phyloP scores from a whole-genome alignment of 1,284 basidiomycete species.

The Golubevia pallescens region DNA sequence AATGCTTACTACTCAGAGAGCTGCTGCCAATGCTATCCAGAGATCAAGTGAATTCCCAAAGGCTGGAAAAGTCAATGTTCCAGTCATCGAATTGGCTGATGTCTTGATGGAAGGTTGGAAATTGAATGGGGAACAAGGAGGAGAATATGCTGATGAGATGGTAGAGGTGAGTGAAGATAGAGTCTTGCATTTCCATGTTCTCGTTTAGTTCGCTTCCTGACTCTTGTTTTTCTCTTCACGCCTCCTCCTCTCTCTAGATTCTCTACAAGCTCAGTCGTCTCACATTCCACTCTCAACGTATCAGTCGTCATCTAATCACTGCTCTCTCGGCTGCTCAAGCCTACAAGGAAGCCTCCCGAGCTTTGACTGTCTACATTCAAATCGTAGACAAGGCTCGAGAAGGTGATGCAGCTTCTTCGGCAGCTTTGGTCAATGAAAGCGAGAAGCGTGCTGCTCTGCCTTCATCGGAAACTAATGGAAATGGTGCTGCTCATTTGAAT shows the following conservation, averaged over 20 bases:
- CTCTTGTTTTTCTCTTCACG: not conserved
- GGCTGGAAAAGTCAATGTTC: slow-evolving; percentile 48
- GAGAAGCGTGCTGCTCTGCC: slow-evolving; percentile 6
- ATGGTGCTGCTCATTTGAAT: slow-evolving; percentile 3
- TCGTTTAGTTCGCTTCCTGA: not conserved
- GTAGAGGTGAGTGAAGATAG: slow-evolving; percentile 18
- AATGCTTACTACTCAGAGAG: slow-evolving; percentile 28
- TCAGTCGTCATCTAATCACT: slow-evolving; percentile 42
- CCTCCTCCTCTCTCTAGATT: slow-evolving; percentile 10
- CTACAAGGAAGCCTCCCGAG: slow-evolving; percentile 42
- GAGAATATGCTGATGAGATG: slow-evolving; percentile 49
- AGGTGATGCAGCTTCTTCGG: slow-evolving; percentile 22
- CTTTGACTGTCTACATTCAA: slow-evolving; percentile 46
- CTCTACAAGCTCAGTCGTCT: slow-evolving; percentile 47
- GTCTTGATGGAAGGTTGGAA: slow-evolving; percentile 52
- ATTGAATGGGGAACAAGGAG: slow-evolving; percentile 49
- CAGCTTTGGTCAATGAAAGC: slow-evolving; percentile 8
- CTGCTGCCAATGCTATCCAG: slow-evolving; percentile 30
- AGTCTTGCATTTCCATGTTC: too few relatives aligned
- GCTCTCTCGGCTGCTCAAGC: slow-evolving; percentile 53
- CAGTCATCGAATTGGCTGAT: slow-evolving; percentile 51
- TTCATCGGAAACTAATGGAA: not conserved
- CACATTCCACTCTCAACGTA: slow-evolving; percentile 56
- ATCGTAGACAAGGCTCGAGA: slow-evolving; percentile 57
- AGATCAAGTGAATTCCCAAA: slow-evolving; percentile 44